phyloP scores from a whole-genome alignment of 768 basidiomycete genomes.

The Tylopilus sp. region DNA sequence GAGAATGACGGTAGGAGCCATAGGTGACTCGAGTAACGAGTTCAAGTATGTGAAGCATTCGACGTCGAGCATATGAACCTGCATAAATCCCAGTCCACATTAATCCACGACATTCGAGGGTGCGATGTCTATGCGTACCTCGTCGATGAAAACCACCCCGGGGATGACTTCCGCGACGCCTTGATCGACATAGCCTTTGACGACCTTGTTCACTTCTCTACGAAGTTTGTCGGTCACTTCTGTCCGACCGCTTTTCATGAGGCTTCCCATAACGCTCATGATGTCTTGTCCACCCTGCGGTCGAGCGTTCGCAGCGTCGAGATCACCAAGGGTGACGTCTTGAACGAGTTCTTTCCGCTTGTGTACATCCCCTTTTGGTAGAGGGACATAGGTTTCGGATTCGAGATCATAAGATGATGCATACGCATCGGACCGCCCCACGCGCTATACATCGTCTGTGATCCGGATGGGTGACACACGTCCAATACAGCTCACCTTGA shows the following conservation, averaged over 20 bases:
- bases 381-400: constrained; percentile 96
- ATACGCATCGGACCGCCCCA: constrained; percentile 95
- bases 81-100: background rate
- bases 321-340: constrained; percentile 51
- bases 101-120: background rate
- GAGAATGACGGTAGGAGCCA: constrained; percentile 96
- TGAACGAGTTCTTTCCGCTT: constrained; percentile 58
- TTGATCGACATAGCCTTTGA: constrained; percentile 96
- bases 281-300: constrained; percentile 98
- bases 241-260: constrained; percentile 91
- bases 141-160: constrained; percentile 97
- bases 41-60: constrained; percentile 99
- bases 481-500: constrained; percentile 60
- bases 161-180: constrained; percentile 98
- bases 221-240: constrained; percentile 97
- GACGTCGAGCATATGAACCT: constrained; percentile 99
- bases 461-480: background rate
- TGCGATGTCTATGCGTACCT: constrained; percentile 51
- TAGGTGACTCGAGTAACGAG: constrained; percentile 88
- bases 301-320: constrained; percentile 94
- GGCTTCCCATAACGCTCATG: constrained; percentile 94
- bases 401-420: constrained; percentile 97
- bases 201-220: constrained; percentile 95
- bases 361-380: constrained; percentile 96
- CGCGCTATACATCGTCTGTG: constrained; percentile 54